These are phyloP conservation scores for Colletotrichum magnum DNA, from an alignment of 2,329 filamentous ascomycete species.

Conservation along the genomic window DNA sequence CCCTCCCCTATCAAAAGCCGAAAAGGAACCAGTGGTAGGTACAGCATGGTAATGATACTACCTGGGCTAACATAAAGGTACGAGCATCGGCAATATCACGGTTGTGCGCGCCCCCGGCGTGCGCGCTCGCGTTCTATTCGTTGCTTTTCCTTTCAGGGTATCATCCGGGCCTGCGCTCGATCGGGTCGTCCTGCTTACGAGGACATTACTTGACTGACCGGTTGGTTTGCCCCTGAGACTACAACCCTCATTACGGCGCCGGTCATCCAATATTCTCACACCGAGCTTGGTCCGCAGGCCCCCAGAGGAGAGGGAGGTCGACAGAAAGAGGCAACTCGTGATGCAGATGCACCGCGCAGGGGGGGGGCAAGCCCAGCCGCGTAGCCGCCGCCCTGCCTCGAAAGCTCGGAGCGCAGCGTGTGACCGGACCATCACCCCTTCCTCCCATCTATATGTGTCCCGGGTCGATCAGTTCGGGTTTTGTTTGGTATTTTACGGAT, in stretches of 20 bases:
- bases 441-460: not conserved
- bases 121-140: not conserved
- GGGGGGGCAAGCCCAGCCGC: slow-evolving; percentile 21
- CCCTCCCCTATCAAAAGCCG: too few species aligned
- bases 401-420: slow-evolving; percentile 33
- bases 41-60: not conserved
- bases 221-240: slow-evolving; percentile 21
- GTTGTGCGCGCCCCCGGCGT: not conserved
- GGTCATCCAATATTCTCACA: slow-evolving; percentile 16
- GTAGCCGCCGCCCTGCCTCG: slow-evolving; percentile 21
- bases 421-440: slow-evolving; percentile 6
- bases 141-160: slow-evolving; percentile 13
- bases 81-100: too few species aligned
- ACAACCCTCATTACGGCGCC: not conserved
- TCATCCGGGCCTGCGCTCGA: not conserved
- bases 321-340: slow-evolving; percentile 10
- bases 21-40: too few species aligned
- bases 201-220: slow-evolving; percentile 21
- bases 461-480: slow-evolving; percentile 21
- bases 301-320: slow-evolving; percentile 12
- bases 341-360: slow-evolving; percentile 25
- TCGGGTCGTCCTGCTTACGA: slow-evolving; percentile 16
- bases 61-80: not conserved
- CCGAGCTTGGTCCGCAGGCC: not conserved
- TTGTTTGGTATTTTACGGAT: slow-evolving; percentile 7